Conservation (phyloP, 768 basidiomycete species). For the Leccinum subtestaceum region DNA sequence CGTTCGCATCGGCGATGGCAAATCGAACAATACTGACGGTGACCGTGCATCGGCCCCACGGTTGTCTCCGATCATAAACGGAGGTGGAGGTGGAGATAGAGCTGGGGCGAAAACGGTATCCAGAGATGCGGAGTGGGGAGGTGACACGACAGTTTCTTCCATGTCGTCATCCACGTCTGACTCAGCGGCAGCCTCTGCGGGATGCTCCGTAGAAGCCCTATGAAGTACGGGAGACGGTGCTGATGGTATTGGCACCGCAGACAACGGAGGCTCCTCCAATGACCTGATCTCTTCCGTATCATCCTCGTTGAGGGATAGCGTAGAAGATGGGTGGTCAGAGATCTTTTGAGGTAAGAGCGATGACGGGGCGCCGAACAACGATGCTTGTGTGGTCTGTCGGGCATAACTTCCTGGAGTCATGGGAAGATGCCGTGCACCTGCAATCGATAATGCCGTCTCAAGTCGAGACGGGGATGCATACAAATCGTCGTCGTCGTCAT, state of each 20-base stretch:
- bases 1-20: constrained; percentile 15
- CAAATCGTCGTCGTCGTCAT: constrained; percentile 46
- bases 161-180: constrained; percentile 37
- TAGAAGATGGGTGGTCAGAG: not conserved
- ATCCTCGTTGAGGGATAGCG: not conserved
- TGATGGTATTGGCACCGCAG: constrained; percentile 2
- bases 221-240: constrained; percentile 1
- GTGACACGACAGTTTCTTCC: constrained; percentile 32
- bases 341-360: constrained; percentile 25
- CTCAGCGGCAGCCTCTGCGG: constrained; percentile 3
- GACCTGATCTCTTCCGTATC: not conserved
- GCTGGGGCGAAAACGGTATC: not conserved
- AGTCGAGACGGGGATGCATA: constrained; percentile 53
- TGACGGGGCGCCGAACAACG: constrained; percentile 39
- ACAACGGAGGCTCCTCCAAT: constrained; percentile 5
- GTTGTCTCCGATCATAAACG: constrained; percentile 14
- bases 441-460: constrained; percentile 68
- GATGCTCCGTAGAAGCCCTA: not conserved
- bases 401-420: constrained; percentile 11
- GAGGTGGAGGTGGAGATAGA: constrained; percentile 14
- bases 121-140: constrained; percentile 1
- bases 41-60: constrained; percentile 6
- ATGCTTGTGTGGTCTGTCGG: constrained; percentile 16
- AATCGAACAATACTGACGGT: constrained; percentile 3
- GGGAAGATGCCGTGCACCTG: constrained; percentile 47